These are phyloP conservation scores for Fusarium hainanense DNA, from an alignment of 2,329 filamentous ascomycete genomes.

Conservation along the genomic window DNA sequence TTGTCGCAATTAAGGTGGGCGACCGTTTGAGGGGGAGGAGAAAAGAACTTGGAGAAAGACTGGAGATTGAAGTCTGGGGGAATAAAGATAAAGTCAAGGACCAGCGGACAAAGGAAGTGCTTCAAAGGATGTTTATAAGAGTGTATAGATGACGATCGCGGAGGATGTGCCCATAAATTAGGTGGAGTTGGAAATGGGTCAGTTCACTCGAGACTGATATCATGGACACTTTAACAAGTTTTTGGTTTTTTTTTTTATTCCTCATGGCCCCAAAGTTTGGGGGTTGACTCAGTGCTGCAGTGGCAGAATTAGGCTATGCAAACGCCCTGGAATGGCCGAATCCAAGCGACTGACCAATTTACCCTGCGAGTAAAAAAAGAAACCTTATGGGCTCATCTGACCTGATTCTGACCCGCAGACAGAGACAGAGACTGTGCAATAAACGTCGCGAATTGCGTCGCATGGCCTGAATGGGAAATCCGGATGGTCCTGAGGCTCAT, in stretches of 20 bases:
- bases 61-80: constrained; percentile 29
- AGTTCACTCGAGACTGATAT: constrained; percentile 19
- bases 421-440: constrained; percentile 14
- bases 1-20: neutral
- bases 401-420: constrained; percentile 18
- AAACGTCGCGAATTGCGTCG: constrained; percentile 10
- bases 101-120: neutral
- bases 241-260: constrained; percentile 16
- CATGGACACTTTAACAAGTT: constrained; percentile 25
- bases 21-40: neutral
- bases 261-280: constrained; percentile 7
- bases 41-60: constrained; percentile 11
- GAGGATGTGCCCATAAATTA: constrained; percentile 34
- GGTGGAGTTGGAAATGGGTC: constrained; percentile 29
- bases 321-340: neutral
- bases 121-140: constrained; percentile 24
- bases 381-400: constrained; percentile 1
- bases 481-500: constrained; percentile 31
- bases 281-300: constrained; percentile 6
- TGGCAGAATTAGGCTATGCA: constrained; percentile 26
- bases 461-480: constrained; percentile 23
- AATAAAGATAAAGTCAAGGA: constrained; percentile 6
- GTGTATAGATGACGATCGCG: constrained; percentile 19
- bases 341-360: neutral
- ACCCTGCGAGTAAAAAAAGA: constrained; percentile 5